Evolutionary conservation across 257 asterid species (phyloP).

Genomic region (Solanum appendiculatum): DNA sequence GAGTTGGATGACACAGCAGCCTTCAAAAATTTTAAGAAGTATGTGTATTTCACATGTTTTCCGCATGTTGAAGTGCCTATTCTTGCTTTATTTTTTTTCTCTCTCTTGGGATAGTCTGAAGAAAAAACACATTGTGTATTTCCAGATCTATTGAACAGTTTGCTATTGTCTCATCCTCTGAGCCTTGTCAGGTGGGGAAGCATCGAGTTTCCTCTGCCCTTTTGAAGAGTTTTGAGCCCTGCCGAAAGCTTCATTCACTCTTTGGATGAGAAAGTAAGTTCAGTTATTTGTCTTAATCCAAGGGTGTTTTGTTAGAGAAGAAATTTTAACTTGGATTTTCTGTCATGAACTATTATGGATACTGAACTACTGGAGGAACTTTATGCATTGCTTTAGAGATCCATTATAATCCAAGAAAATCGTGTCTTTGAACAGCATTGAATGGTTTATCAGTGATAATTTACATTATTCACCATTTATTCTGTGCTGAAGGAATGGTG

Average conservation of each 20-base stretch:
- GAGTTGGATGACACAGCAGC: slow-evolving; percentile 96
- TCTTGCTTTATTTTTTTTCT: not conserved
- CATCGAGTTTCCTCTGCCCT: slow-evolving; percentile 80
- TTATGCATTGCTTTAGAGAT: not conserved
- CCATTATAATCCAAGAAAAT: not conserved
- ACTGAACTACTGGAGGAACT: not conserved
- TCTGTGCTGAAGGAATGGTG: not conserved
- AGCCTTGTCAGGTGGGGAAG: slow-evolving; percentile 58
- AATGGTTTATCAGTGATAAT: not conserved
- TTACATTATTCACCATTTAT: not conserved
- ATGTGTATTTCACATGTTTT: slow-evolving; percentile 3
- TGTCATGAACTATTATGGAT: not conserved
- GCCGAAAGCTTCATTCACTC: slow-evolving; percentile 77
- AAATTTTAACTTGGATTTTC: not conserved
- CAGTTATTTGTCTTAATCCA: not conserved
- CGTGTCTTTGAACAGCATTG: not conserved
- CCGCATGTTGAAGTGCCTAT: not conserved
- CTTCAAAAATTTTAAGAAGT: slow-evolving; percentile 87
- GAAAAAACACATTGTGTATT: not conserved
- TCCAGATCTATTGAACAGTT: not conserved
- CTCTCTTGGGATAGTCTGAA: not conserved
- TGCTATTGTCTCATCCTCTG: not conserved
- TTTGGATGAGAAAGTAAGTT: slow-evolving; percentile 72
- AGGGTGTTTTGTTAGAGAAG: not conserved
- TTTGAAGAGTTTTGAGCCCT: slow-evolving; percentile 85